Evolutionary conservation across 768 basidiomycete genomes (phyloP), one percentile per base, ranked within the genome.

Genomic region (Thelephora ganbajun): DNA sequence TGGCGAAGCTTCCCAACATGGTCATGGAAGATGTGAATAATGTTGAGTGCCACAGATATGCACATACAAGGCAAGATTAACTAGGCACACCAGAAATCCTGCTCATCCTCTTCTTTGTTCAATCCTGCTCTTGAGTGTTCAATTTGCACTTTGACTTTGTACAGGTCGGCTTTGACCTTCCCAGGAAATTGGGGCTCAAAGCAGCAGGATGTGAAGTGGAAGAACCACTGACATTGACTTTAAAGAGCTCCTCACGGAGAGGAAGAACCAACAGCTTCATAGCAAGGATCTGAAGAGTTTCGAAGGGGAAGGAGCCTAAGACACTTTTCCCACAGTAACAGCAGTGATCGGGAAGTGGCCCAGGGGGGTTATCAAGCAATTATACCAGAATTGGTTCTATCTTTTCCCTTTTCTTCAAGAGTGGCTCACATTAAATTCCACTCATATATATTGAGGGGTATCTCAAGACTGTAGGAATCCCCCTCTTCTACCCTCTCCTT

Each of bases 241-340:
- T 74, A 69, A 87, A 99, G 19, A 98, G 73, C 53, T 96, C 92
- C 63, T 97, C 93, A 23, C 94, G 81, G 70, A 0, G 88, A 84
- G 0, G 92, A 94, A 0, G 94, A 98, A 4, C 88, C 89, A 43
- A 99, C 87, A 13, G 88, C 87, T 54, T 89, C 88, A 61, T 98
- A 99, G 12, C 96, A 86, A 23, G 85, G 74, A 60, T 97, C 92
- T 36, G 73, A 65, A 11, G 71, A 70, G 26, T n/a, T n/a, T n/a
- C n/a, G n/a, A n/a, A n/a, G n/a, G n/a, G n/a, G n/a, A n/a, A n/a
- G n/a, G n/a, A n/a, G n/a, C n/a, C n/a, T n/a, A n/a, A n/a, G n/a
- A n/a, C n/a, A n/a, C n/a, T n/a, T n/a, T n/a, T n/a, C n/a, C n/a
- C n/a, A n/a, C n/a, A n/a, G n/a, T n/a, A n/a, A n/a, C n/a, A n/a